Evolutionary conservation across 164 flowering plant species (phyloP).

Genomic region (Warburgia ugandensis): DNA sequence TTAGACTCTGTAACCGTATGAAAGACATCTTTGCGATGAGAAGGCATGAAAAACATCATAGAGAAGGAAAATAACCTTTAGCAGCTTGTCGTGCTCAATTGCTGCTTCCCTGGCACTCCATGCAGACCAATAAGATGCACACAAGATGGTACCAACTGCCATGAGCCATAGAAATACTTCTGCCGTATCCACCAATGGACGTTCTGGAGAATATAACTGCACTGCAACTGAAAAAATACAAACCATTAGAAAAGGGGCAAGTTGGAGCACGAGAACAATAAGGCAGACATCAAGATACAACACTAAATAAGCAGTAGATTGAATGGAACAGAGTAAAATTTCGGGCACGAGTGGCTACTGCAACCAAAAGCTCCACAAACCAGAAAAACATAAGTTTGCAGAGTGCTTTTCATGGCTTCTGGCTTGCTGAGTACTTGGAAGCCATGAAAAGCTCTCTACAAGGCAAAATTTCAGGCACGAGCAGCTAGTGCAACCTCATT

Average conservation of each 20-base stretch:
- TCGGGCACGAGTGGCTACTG: no score
- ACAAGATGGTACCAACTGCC: constrained; percentile 93
- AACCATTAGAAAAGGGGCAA: constrained; percentile 2
- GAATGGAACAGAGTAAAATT: no score
- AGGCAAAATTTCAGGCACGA: no score
- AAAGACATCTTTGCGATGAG: no score
- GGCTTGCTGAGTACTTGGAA: no score
- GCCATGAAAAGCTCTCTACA: no score
- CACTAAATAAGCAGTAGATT: no score
- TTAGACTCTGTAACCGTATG: no score
- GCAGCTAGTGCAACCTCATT: no score
- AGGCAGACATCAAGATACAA: no score
- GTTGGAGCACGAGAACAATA: neutral
- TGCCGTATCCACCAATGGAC: constrained; percentile 87
- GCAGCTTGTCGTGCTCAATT: constrained; percentile 76
- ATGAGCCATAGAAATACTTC: constrained; percentile 99
- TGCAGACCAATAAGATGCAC: constrained; percentile 98
- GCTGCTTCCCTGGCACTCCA: constrained; percentile 92
- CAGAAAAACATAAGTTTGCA: constrained; percentile 96
- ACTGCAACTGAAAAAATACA: constrained; percentile 51
- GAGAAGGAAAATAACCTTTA: constrained; percentile 49
- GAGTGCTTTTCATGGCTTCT: no score
- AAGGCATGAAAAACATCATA: no score
- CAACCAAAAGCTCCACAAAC: constrained; percentile 90
- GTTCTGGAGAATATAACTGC: constrained; percentile 83